Evolutionary conservation across 1,284 basidiomycete species (phyloP), one percentile per base, ranked within the genome.

Genomic region (Baeospora myosura): DNA sequence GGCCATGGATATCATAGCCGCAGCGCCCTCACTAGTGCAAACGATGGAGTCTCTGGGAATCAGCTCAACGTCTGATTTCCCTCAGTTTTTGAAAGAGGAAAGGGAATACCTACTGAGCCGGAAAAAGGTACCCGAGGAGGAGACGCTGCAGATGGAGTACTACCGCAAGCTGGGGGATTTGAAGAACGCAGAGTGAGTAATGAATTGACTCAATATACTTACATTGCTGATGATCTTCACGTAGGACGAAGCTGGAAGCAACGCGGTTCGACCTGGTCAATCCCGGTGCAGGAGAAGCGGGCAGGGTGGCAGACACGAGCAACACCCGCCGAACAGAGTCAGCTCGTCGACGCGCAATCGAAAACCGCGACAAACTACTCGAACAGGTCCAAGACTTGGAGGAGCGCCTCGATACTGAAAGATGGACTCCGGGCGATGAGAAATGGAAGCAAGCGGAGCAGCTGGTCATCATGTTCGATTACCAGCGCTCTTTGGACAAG

Each of bases 11-110:
- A 49, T 58, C 24, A 23, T 56, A 5, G 25, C 30, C 3, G 42
- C 43, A 1, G 24, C 48, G 18, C 11, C 25, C 1, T 40, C 40
- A 1, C 42, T 60, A 5, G 24, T 47, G 1, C 16, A 38, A 11
- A 34, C 50, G 4, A 52, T 53, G 51, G 22, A 29, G 21, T 42
- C 48, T 6, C 43, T 46, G 5, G 41, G 45, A 1, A 44, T 55
- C 10, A 29, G 40, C 0, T 40, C 42, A 11, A 17, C 23, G 2
- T 21, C 25, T 3, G 41, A 45, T n/a, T 57, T 61, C 34, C 21
- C 47, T 8, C 4, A 25, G 2, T 61, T 58, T 57, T 45, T 55
- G 2, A 31, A 35, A 11, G 55, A 59, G 26, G 56, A 59, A 30
- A 21, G 42, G 16, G 34, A 23, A 4, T 57, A 58, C 35, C 48